Evolutionary conservation across 176 grass and related monocot species (phyloP), one percentile per base, ranked within the genome.

Genomic region (Panicum miliaceum): DNA sequence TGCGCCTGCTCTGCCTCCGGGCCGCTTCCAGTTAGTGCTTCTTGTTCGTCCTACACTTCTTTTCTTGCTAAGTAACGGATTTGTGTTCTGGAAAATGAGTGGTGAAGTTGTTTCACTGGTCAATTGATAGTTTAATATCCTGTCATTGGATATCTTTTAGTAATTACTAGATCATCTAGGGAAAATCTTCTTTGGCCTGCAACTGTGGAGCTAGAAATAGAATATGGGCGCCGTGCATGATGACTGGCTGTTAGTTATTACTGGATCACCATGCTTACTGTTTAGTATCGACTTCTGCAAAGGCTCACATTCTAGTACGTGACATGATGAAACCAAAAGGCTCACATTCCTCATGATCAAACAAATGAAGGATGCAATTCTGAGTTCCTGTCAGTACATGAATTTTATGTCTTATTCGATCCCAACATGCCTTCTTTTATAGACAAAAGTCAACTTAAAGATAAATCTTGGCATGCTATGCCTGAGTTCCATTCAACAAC

Each of bases 11-110:
- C 64, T 96, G 93, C 89, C 93, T 95, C 81, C 88, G 75, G 65
- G 89, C 93, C 7, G 89, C 96, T 71, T 99, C 93, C 86, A 96
- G 96, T 99, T 78, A 80, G 77, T 81, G 35, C 48, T 57, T 63
- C 71, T 82, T 58, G 23, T 48, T 75, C 26, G 26, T 77, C 45
- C 19, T 43, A 69, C 1, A 32, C 1, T 48, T 78, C 32, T 76
- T 76, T 67, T 8, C 7, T 53, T 68, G 56, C 19, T 85, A 15
- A 45, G 71, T 2, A 27, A 52, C 50, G n/a, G 48, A 32, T 75
- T 52, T 76, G 1, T 71, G 71, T 38, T 81, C 25, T 46, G 13
- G 6, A 65, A 35, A 34, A 73, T 84, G 43, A 15, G 13, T 73
- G 7, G 1, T n/a, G 18, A 58, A 72, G n/a, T n/a, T 37, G 72